Conservation (phyloP, 2,329 filamentous ascomycete genomes). For the Leptographium wingfieldii region DNA sequence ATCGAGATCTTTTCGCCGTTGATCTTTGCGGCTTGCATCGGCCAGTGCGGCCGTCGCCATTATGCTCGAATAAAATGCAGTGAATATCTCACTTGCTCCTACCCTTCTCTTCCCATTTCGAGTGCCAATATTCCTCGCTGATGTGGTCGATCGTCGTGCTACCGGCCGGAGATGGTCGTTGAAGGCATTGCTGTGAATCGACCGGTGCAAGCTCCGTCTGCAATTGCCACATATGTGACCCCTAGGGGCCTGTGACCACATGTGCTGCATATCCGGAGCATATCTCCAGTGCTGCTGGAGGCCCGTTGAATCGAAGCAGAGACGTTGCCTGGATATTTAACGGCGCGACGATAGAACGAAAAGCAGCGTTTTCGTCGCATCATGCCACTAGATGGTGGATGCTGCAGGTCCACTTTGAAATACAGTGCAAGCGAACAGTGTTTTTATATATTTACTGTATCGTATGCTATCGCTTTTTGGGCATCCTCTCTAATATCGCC, state of each 20-base stretch:
- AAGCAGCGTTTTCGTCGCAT: conserved; percentile 3
- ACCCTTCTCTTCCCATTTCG: conserved; percentile 34
- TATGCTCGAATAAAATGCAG: conserved; percentile 55
- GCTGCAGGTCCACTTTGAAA: neutral
- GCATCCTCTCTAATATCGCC: neutral
- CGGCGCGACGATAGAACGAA: neutral
- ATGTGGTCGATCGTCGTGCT: conserved; percentile 32
- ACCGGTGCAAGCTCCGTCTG: conserved; percentile 39
- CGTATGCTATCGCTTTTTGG: neutral
- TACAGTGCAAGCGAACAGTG: neutral
- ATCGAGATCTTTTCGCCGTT: conserved; percentile 48
- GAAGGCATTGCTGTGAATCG: neutral
- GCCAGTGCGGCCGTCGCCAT: conserved; percentile 51
- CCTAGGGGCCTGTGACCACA: conserved; percentile 56
- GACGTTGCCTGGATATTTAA: neutral
- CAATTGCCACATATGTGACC: conserved; percentile 54
- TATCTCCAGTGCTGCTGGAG: conserved; percentile 10
- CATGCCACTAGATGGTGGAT: conserved; percentile 7
- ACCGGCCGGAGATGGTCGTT: conserved; percentile 21
- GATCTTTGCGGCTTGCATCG: conserved; percentile 47
- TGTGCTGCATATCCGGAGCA: conserved; percentile 46
- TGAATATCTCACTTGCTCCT: conserved; percentile 42
- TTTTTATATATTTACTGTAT: neutral
- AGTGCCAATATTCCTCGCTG: conserved; percentile 13
- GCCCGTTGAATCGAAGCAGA: neutral